phyloP scores from a whole-genome alignment of 2,329 filamentous ascomycete genomes.

The Pseudogymnoascus sp. region DNA sequence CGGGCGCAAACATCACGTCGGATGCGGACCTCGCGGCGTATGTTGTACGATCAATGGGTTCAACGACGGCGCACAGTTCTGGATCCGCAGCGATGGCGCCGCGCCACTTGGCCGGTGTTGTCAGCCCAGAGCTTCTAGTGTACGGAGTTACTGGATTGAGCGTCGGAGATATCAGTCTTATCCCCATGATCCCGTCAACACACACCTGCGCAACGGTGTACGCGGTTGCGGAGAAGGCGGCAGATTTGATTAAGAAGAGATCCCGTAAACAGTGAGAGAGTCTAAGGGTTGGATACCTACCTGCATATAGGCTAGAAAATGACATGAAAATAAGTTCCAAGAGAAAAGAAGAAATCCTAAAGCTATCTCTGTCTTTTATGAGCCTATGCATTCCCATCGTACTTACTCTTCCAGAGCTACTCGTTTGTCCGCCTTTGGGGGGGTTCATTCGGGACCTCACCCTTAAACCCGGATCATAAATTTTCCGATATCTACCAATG shows the following conservation, averaged over 20 bases:
- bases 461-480: background rate
- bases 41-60: conserved; percentile 26
- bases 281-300: background rate
- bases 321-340: background rate
- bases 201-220: conserved; percentile 12
- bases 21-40: conserved; percentile 23
- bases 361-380: background rate
- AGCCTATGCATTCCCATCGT: background rate
- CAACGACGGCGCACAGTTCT: conserved; percentile 33
- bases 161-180: conserved; percentile 17
- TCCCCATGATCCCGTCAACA: conserved; percentile 20
- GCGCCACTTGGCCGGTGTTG: conserved; percentile 15
- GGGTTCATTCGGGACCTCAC: background rate
- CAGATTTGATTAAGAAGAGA: conserved; percentile 10
- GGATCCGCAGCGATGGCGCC: conserved; percentile 20
- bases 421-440: background rate
- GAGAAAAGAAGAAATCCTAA: background rate
- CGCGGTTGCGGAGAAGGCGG: conserved; percentile 14
- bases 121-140: conserved; percentile 15
- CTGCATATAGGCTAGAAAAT: background rate
- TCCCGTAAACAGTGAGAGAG: background rate
- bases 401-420: background rate
- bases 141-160: conserved; percentile 16
- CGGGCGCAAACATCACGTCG: conserved; percentile 23
- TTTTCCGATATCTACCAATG: conserved; percentile 3